Evolutionary conservation across 176 grass and related monocot species (phyloP), one percentile per base, ranked within the genome.

Genomic region (Elymus sibiricus): DNA sequence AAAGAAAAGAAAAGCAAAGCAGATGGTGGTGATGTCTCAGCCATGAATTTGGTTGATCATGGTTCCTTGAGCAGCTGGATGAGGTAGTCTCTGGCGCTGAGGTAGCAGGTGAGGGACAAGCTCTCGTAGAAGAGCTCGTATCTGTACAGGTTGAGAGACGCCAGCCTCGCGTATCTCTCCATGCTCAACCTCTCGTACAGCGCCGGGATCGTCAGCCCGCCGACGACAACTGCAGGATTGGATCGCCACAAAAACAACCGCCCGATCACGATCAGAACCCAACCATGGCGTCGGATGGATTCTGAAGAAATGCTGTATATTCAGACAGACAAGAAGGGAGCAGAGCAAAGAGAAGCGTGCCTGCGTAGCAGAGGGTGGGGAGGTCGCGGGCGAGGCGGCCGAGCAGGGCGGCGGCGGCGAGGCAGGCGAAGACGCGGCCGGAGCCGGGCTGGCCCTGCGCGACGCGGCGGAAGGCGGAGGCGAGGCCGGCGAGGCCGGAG

Each of bases 171-270:
- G 49, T 87, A 82, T 55, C 64, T 88, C 66, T 90, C 62, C 37
- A 98, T 13, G 32, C 76, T 86, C 46, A 90, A 92, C 66, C 83
- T 95, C 78, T 88, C 73, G 81, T 95, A 98, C 53, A 98, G 42
- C 34, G 88, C 91, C 13, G 95, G 95, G 55, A 98, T 64, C 53
- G 86, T 90, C 9, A 98, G 91, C 44, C 85, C 51, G 67, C 79
- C 65, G 1, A 94, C 53, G 5, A 39, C 38, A 38, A 38, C 37
- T 38, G 37, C 37, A 35, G 34, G 4, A 35, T 35, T 5, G 34
- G 34, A 35, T 35, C 34, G 5, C 34, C 31, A 32, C 31, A 35
- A 35, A 35, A 35, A 5, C n/a, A n/a, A n/a, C n/a, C n/a, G n/a
- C n/a, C n/a, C n/a, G n/a, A n/a, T n/a, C n/a, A n/a, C n/a, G n/a